Evolutionary conservation across 1,284 basidiomycete species (phyloP).

Genomic region (Pyrrhoderma lamaoense): DNA sequence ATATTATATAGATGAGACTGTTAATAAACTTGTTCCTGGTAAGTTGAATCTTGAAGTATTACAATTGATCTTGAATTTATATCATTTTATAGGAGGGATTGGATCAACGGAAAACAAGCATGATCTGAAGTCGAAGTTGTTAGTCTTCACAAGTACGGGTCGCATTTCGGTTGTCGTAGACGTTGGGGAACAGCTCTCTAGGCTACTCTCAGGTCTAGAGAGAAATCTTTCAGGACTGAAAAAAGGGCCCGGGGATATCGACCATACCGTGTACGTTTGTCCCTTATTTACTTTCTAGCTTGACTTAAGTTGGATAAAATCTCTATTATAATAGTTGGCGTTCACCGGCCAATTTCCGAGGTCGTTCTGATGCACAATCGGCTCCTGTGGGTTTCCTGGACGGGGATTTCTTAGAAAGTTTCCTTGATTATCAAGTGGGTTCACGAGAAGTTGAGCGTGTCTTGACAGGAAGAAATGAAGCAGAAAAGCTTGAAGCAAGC

Average conservation of each 20-base stretch:
- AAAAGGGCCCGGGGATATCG: slow-evolving; percentile 49
- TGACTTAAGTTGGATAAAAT: background rate
- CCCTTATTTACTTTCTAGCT: slow-evolving; percentile 4
- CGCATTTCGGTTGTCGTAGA: slow-evolving; percentile 75
- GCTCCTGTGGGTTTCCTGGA: slow-evolving; percentile 76
- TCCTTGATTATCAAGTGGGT: slow-evolving; percentile 38
- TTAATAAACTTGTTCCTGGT: slow-evolving; percentile 67
- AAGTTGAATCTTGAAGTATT: slow-evolving; percentile 19
- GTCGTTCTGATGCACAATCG: slow-evolving; percentile 48
- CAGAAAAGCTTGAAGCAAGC: slow-evolving; percentile 44
- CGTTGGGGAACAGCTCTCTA: slow-evolving; percentile 41
- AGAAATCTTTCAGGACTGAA: slow-evolving; percentile 63
- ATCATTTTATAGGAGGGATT: slow-evolving; percentile 3
- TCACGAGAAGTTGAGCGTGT: slow-evolving; percentile 35
- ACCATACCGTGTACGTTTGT: slow-evolving; percentile 55
- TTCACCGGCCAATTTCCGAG: slow-evolving; percentile 48
- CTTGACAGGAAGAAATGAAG: slow-evolving; percentile 45
- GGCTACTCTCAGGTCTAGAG: slow-evolving; percentile 70
- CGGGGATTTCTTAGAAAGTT: slow-evolving; percentile 78
- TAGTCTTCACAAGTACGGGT: slow-evolving; percentile 79
- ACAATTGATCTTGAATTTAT: slow-evolving; percentile 2
- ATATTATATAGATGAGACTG: slow-evolving; percentile 62
- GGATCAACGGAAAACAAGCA: background rate
- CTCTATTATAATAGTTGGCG: slow-evolving; percentile 47
- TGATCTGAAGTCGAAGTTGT: slow-evolving; percentile 46